Conservation (phyloP, 805 yeast species). For the Scheffersomyces stipitis region DNA sequence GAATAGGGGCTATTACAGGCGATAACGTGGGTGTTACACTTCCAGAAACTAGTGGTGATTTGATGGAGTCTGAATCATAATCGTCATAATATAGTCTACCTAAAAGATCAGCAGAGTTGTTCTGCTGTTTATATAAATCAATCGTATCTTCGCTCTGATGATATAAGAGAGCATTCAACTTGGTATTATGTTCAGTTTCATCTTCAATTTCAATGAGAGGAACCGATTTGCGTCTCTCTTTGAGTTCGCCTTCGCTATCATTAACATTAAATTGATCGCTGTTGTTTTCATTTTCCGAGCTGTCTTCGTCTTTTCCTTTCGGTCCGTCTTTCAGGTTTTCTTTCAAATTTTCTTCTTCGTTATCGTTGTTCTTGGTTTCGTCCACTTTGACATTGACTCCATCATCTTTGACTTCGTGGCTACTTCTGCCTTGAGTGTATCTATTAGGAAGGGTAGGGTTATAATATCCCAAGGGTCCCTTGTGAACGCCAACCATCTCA, state of each 20-base stretch:
- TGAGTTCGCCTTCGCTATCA: not conserved
- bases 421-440: conserved; percentile 3
- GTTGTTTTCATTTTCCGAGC: not conserved
- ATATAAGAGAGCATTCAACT: conserved; percentile 37
- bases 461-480: not conserved
- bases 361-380: conserved; percentile 3
- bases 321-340: too few species aligned
- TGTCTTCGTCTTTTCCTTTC: too few species aligned
- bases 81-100: conserved; percentile 46
- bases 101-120: conserved; percentile 37
- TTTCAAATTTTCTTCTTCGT: conserved; percentile 1
- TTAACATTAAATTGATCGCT: not conserved
- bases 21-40: conserved; percentile 16
- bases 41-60: conserved; percentile 18
- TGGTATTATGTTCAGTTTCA: conserved; percentile 37
- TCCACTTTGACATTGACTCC: conserved; percentile 3
- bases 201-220: conserved; percentile 14
- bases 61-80: conserved; percentile 32
- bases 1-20: conserved; percentile 10
- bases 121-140: conserved; percentile 37
- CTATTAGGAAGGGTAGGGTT: conserved; percentile 6
- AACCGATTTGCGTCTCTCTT: not conserved
- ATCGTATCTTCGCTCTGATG: conserved; percentile 39
- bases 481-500: too few species aligned
- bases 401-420: not conserved